These are phyloP conservation scores for Lyophyllum decastes DNA, from an alignment of 768 basidiomycete species.

Conservation along the genomic window DNA sequence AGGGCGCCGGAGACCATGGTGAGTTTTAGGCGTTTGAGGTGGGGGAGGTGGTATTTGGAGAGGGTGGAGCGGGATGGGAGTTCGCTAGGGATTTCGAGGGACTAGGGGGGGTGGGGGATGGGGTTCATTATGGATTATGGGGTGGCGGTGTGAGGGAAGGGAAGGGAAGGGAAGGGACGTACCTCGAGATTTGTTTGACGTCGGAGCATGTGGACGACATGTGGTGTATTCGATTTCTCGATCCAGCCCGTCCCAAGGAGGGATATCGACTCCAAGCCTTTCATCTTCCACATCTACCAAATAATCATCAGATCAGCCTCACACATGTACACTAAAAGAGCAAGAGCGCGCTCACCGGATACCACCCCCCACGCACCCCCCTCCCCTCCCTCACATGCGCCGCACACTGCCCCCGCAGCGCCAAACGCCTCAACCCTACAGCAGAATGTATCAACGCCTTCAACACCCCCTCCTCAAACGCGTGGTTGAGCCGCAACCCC, in stretches of 20 bases:
- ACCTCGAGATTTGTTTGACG: constrained; percentile 31
- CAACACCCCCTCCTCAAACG: constrained; percentile 42
- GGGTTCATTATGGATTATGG: background rate
- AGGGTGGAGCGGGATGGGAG: constrained; percentile 30
- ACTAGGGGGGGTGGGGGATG: constrained; percentile 23
- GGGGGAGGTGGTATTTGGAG: constrained; percentile 37
- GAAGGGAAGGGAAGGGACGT: no score
- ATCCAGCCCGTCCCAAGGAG: constrained; percentile 31
- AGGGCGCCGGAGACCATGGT: constrained; percentile 39
- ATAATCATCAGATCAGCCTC: background rate
- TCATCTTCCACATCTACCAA: constrained; percentile 29
- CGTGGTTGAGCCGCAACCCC: constrained; percentile 31
- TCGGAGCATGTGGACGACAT: constrained; percentile 28
- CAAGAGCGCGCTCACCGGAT: constrained; percentile 28
- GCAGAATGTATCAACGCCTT: constrained; percentile 25
- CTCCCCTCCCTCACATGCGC: constrained; percentile 31
- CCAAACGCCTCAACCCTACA: constrained; percentile 33
- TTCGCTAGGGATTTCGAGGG: constrained; percentile 49
- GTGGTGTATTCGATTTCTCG: constrained; percentile 20
- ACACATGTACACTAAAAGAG: background rate
- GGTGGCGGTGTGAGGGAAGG: no score
- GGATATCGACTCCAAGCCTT: constrained; percentile 26
- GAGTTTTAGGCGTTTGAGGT: constrained; percentile 41
- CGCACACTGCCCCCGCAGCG: constrained; percentile 40
- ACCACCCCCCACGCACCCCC: constrained; percentile 31